Base-by-base conservation (phyloP, 805 yeast genomes). In the Starmera pachycereana region DNA sequence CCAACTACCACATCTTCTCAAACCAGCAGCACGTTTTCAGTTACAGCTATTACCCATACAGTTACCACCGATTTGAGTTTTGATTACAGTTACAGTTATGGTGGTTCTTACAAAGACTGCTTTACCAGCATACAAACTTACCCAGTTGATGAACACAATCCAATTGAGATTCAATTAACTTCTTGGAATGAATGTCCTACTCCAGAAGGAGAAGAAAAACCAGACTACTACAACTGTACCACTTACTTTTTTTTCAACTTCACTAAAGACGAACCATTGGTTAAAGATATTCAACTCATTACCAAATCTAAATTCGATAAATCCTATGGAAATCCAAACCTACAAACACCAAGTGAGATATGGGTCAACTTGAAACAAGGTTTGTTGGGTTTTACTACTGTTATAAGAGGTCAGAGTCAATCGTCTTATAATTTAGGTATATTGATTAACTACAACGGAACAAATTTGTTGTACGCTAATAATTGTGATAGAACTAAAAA, bases 311-410 rank as follows among this genome's bases (percentile, higher is more conserved):
- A n/a, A n/a, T n/a, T n/a, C n/a, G n/a, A n/a, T n/a, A n/a, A n/a
- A n/a, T n/a, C n/a, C n/a, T n/a, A n/a, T n/a, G n/a, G n/a, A 2
- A 16, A 16, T 8, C 10, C 40, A 8, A 10, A 29, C 11, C 38
- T 42, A 12, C 43, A 27, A 3, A 37, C 49, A 11, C 36, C 36
- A 34, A 18, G 29, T 28, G 46, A 41, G 8, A 29, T 40, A 13
- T 40, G 42, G 40, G 41, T 49, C 33, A 49, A 49, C 37, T 35
- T 46, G 37, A 27, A 45, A 27, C 42, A 49, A 36, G 53, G 53
- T 44, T 41, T 41, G 12, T 37, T 37, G 35, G 44, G 38, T 33
- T 31, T 37, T 27, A 19, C 41, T 32, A 34, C 18, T 12, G 33
- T 36, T 6, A 14, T 13, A 3, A 18, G 25, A 8, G 2, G 27